Evolutionary conservation across 1,284 basidiomycete genomes (phyloP), one percentile per base, ranked within the genome.

Genomic region (Microbotryomycetes sp.): DNA sequence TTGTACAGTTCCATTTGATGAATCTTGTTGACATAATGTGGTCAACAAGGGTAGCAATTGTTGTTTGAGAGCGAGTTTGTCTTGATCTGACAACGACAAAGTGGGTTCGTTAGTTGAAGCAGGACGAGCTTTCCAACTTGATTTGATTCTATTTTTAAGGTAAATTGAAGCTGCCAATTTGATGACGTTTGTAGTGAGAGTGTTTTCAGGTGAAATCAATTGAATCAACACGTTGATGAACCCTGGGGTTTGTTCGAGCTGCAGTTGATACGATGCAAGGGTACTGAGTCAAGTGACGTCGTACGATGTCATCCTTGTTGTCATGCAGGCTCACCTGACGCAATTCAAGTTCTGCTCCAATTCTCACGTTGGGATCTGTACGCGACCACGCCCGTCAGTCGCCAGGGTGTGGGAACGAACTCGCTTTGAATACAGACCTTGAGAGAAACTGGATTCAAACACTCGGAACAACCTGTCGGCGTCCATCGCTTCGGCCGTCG

Each of bases 301-400:
- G n/a, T n/a, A n/a, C n/a, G n/a, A n/a, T n/a, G n/a, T n/a, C n/a
- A n/a, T n/a, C n/a, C n/a, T n/a, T n/a, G n/a, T n/a, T n/a, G n/a
- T n/a, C n/a, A 36, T 14, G 0, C 4, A 15, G 26, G 58, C 71
- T 45, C 66, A 87, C 89, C 81, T 87, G 88, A 70, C 88, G 84
- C 71, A 92, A 86, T 75, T 91, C 82, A 42, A 91, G 82, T 74
- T 92, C 89, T 47, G 84, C 86, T 46, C 86, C 79, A 71, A 87
- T 88, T 68, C 89, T 85, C 63, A 85, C 82, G 79, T 91, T 91
- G 52, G 88, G 87, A 76, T 91, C 86, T n/a, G 86, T 6, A 12
- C 23, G 31, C 30, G 23, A 46, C 16, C 4, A 7, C 3, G 25
- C 32, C 26, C 32, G 56, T 25, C 5, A 61, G 60, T 12, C 23